Evolutionary conservation across 2,329 filamentous ascomycete species (phyloP).

Genomic region (Drechmeria coniospora): DNA sequence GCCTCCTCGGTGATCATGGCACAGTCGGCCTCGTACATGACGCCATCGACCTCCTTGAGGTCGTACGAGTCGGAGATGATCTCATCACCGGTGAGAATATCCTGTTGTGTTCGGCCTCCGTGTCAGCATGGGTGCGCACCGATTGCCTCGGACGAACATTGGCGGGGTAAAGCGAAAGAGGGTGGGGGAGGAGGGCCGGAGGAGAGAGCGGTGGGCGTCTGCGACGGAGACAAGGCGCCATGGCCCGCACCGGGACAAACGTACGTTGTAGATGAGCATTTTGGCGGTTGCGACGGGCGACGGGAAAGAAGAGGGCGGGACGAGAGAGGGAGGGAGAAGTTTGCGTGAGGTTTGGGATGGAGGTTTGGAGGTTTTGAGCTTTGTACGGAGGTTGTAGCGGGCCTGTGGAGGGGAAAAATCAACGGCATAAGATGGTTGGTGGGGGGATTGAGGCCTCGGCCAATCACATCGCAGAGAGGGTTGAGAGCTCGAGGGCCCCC

Average conservation of each 20-base stretch:
- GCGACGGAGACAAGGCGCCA: no score
- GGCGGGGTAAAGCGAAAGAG: background rate
- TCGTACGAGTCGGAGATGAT: constrained; percentile 92
- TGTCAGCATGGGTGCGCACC: constrained; percentile 8
- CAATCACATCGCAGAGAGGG: no score
- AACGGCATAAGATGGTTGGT: no score
- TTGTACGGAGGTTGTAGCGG: no score
- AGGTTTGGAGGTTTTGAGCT: no score
- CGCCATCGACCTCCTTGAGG: constrained; percentile 62
- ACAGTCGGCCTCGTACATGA: constrained; percentile 85
- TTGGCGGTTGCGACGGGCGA: constrained; percentile 26
- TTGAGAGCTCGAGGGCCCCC: no score
- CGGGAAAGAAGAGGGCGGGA: constrained; percentile 6
- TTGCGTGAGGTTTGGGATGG: no score
- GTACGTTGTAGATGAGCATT: constrained; percentile 62
- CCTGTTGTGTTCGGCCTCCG: constrained; percentile 36
- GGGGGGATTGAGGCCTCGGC: no score
- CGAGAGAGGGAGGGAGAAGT: constrained; percentile 5
- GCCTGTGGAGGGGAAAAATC: no score
- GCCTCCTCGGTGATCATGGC: constrained; percentile 69
- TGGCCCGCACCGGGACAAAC: no score
- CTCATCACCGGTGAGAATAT: constrained; percentile 82
- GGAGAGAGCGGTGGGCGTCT: background rate
- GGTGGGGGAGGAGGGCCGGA: constrained; percentile 6
- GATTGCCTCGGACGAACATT: background rate